phyloP scores from a whole-genome alignment of 805 yeast species.

The Saccharomycopsis sp. region DNA sequence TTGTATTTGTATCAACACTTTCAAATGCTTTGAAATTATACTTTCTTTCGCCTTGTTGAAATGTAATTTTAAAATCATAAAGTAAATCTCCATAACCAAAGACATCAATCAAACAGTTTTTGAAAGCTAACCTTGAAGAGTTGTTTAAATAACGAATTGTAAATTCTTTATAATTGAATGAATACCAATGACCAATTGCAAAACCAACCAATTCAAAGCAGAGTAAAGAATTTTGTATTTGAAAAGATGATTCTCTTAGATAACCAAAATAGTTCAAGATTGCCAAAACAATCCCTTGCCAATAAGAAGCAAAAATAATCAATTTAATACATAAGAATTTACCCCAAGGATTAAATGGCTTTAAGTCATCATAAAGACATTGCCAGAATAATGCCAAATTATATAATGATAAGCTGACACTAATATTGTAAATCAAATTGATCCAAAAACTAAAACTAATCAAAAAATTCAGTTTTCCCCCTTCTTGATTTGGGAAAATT shows the following conservation, averaged over 20 bases:
- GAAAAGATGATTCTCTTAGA: conserved; percentile 28
- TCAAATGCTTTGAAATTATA: conserved; percentile 82
- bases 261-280: conserved; percentile 39
- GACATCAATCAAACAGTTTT: conserved; percentile 65
- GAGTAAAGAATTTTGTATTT: conserved; percentile 67
- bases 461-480: conserved; percentile 10
- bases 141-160: conserved; percentile 51
- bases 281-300: conserved; percentile 75
- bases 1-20: conserved; percentile 47
- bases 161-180: conserved; percentile 74
- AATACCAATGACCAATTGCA: conserved; percentile 79
- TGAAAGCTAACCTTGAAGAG: conserved; percentile 52
- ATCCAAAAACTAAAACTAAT: conserved; percentile 51
- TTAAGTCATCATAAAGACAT: conserved; percentile 68
- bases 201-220: conserved; percentile 80
- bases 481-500: conserved; percentile 32
- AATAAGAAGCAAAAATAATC: conserved; percentile 93
- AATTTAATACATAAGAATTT: conserved; percentile 88
- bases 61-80: conserved; percentile 63
- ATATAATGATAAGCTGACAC: conserved; percentile 76
- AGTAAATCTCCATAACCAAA: conserved; percentile 67
- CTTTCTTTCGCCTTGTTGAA: conserved; percentile 51
- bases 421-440: conserved; percentile 60
- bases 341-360: conserved; percentile 78
- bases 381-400: conserved; percentile 88